Conservation (phyloP, 1,139 yeast species). For the Eremothecium gossypii region DNA sequence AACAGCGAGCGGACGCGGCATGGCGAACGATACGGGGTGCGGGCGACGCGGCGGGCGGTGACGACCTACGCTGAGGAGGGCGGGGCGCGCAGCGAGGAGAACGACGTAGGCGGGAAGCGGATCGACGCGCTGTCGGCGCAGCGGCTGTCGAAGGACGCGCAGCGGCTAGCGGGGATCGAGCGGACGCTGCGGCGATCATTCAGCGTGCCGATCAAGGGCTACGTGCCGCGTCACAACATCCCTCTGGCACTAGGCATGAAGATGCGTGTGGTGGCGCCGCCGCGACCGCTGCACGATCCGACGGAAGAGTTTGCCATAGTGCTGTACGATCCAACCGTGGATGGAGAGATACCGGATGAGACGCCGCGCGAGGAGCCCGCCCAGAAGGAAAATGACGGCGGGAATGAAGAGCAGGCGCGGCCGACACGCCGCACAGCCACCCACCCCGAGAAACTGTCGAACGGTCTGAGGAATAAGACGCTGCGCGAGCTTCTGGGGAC, state of each 20-base stretch:
- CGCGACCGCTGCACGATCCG: slow-evolving; percentile 90
- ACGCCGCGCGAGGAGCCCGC: slow-evolving; percentile 16
- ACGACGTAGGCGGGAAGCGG: slow-evolving; percentile 20
- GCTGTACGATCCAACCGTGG: slow-evolving; percentile 85
- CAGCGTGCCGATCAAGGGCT: slow-evolving; percentile 41
- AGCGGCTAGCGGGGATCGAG: slow-evolving; percentile 31
- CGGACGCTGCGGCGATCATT: slow-evolving; percentile 35
- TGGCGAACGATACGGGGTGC: slow-evolving; percentile 37
- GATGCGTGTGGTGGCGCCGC: slow-evolving; percentile 59
- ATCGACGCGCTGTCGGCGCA: slow-evolving; percentile 49
- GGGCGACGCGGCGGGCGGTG: slow-evolving; percentile 37
- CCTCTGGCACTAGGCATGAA: slow-evolving; percentile 84
- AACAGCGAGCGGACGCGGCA: slow-evolving; percentile 20
- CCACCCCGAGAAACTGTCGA: slow-evolving; percentile 23
- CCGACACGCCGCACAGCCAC: slow-evolving; percentile 3
- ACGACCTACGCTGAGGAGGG: slow-evolving; percentile 31
- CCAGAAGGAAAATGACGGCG: slow-evolving; percentile 11
- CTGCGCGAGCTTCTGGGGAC: slow-evolving; percentile 73
- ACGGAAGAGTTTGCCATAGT: slow-evolving; percentile 90
- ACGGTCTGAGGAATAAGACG: slow-evolving; percentile 45
- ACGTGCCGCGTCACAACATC: slow-evolving; percentile 32
- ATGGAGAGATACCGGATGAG: slow-evolving; percentile 31
- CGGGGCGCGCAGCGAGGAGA: slow-evolving; percentile 9
- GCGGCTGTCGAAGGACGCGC: slow-evolving; percentile 31
- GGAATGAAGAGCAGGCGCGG: slow-evolving; percentile 11